Conservation (phyloP, 1,284 basidiomycete genomes). For the Irpex sp. region DNA sequence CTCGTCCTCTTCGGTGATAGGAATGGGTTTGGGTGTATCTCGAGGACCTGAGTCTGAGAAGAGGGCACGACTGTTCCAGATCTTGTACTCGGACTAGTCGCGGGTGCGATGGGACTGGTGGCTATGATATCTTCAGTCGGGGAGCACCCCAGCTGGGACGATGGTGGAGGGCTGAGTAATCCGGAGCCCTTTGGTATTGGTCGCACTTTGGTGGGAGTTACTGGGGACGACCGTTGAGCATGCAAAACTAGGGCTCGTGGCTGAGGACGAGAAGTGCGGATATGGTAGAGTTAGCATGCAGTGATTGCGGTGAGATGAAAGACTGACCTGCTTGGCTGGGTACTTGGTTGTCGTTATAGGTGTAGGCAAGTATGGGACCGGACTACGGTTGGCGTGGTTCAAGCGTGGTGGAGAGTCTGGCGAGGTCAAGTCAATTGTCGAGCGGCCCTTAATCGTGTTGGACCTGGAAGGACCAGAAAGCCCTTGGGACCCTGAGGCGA, state of each 20-base stretch:
- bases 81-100: neutral
- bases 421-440: neutral
- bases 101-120: neutral
- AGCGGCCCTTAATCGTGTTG: neutral
- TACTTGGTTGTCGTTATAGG: neutral
- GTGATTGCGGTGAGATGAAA: too few relatives aligned
- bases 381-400: neutral
- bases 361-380: neutral
- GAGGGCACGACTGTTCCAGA: conserved; percentile 3
- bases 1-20: neutral
- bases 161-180: neutral
- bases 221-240: neutral
- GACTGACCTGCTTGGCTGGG: too few relatives aligned
- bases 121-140: neutral
- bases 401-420: neutral
- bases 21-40: neutral
- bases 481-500: too few relatives aligned
- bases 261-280: too few relatives aligned
- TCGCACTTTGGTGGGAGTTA: neutral
- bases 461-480: neutral
- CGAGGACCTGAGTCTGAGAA: conserved; percentile 4
- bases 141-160: neutral
- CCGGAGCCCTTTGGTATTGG: neutral
- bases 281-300: too few relatives aligned
- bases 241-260: neutral